Evolutionary conservation across 306 rosid species (phyloP).

Genomic region (Dryas octopetala): DNA sequence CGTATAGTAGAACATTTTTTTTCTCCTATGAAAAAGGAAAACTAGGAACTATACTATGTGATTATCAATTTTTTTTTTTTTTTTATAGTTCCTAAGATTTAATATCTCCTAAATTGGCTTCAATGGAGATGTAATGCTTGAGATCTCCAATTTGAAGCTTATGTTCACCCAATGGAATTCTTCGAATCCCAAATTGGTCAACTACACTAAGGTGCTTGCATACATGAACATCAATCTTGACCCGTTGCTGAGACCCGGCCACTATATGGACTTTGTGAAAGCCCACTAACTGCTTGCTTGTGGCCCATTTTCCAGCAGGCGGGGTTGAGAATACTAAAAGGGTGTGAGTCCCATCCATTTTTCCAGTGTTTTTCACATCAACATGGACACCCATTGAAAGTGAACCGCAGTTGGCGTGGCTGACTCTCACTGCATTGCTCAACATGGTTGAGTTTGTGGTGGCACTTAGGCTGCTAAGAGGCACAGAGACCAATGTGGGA

Average conservation of each 20-base stretch:
- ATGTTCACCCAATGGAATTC: conserved; percentile 81
- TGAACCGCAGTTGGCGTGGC: conserved; percentile 50
- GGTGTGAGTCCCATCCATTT: conserved; percentile 70
- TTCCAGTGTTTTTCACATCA: conserved; percentile 63
- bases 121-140: conserved; percentile 54
- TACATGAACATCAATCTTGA: conserved; percentile 49
- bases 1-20: background rate
- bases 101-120: conserved; percentile 31
- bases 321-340: conserved; percentile 57
- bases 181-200: conserved; percentile 67
- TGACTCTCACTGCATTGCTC: conserved; percentile 36
- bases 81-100: conserved; percentile 23
- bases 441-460: conserved; percentile 40
- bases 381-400: conserved; percentile 38
- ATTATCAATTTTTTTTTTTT: conserved; percentile 14
- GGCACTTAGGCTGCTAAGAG: conserved; percentile 22
- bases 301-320: conserved; percentile 45
- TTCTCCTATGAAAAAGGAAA: background rate
- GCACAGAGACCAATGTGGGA: conserved; percentile 42
- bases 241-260: conserved; percentile 49
- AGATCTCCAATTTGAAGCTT: conserved; percentile 69
- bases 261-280: conserved; percentile 58
- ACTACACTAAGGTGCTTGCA: conserved; percentile 77
- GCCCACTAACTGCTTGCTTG: conserved; percentile 50
- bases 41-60: background rate